Base-by-base conservation (phyloP, 768 basidiomycete species). In the Termitomyces bulborhizus region DNA sequence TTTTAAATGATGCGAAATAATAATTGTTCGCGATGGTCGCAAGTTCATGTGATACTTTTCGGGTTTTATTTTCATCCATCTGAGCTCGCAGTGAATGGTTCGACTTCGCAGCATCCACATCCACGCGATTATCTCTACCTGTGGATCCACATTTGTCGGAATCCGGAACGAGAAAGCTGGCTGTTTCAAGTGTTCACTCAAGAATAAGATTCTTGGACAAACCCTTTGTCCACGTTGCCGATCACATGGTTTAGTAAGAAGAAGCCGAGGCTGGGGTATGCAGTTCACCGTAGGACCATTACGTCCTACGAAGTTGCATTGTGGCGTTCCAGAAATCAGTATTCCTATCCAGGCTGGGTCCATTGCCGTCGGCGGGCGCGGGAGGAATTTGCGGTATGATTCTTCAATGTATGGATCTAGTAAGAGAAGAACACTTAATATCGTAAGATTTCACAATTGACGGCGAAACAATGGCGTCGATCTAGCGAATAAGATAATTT, bases 301-400 rank as follows among this genome's bases (percentile, higher is more conserved):
- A 50, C 49, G 49, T 50, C n/a, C 26, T 29, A 18, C 49, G 37
- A 50, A 50, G 49, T 5, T 49, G 24, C 21, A 3, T 29, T 50
- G 49, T 50, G 49, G 49, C 49, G 49, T 50, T 50, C 49, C 49
- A 50, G 49, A 50, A 39, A 26, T 7, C 26, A n/a, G 26, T 26
- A 40, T 40, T 18, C 46, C 37, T 27, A 26, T 27, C 9, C 49
- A 24, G 24, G 24, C 13, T n/a, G 36, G 27, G 48, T 49, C 34
- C 47, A 39, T 40, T 32, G 26, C 49, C 49, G 26, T 27, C 39
- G 48, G 37, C 37, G 11, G 26, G 15, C 24, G 24, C 34, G 36
- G 26, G 37, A 39, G n/a, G 48, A 16, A 27, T 44, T 16, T 16
- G 13, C 16, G 4, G 15, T 15, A 11, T 27, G 4, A 34, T n/a